A percentile compares a stretch with the other conserved stretches of the same genome.
These are phyloP conservation scores for Coleophoma cylindrospora DNA, from an alignment of 2,329 filamentous ascomycete genomes.

Conservation along the genomic window DNA sequence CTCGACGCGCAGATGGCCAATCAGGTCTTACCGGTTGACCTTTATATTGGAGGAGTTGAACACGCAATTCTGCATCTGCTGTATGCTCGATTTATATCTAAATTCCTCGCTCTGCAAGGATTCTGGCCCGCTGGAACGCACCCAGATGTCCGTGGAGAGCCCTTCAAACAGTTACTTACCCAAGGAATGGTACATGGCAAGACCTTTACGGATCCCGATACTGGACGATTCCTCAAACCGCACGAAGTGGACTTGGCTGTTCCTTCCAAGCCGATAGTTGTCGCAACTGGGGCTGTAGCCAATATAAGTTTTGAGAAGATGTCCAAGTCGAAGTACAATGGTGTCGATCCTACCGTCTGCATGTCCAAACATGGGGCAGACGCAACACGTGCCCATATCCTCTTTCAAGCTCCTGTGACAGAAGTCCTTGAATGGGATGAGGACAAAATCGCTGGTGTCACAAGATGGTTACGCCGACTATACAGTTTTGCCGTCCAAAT, in stretches of 20 bases:
- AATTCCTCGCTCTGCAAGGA: slow-evolving; percentile 63
- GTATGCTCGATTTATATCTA: slow-evolving; percentile 87
- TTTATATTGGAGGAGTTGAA: slow-evolving; percentile 87
- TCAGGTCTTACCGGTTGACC: slow-evolving; percentile 65
- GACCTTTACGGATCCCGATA: slow-evolving; percentile 71
- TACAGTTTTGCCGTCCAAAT: slow-evolving; percentile 46
- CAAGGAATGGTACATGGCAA: slow-evolving; percentile 93
- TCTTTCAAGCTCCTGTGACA: slow-evolving; percentile 81
- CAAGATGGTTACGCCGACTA: slow-evolving; percentile 72
- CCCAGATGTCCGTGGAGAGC: slow-evolving; percentile 51
- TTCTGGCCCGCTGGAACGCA: slow-evolving; percentile 38
- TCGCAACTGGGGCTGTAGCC: slow-evolving; percentile 51
- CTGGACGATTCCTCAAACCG: slow-evolving; percentile 71
- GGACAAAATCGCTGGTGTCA: slow-evolving; percentile 73
- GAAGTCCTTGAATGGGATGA: slow-evolving; percentile 89
- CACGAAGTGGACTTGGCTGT: slow-evolving; percentile 65
- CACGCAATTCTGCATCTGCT: slow-evolving; percentile 87
- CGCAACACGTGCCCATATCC: slow-evolving; percentile 77
- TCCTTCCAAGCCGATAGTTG: slow-evolving; percentile 53
- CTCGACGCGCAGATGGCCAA: slow-evolving; percentile 57
- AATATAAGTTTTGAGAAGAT: slow-evolving; percentile 79
- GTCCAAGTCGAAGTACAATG: slow-evolving; percentile 93
- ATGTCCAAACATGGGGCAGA: slow-evolving; percentile 77
- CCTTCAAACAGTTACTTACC: slow-evolving; percentile 76
- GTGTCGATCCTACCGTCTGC: slow-evolving; percentile 72